phyloP scores from a whole-genome alignment of 257 asterid species.

The Scutellaria minor region DNA sequence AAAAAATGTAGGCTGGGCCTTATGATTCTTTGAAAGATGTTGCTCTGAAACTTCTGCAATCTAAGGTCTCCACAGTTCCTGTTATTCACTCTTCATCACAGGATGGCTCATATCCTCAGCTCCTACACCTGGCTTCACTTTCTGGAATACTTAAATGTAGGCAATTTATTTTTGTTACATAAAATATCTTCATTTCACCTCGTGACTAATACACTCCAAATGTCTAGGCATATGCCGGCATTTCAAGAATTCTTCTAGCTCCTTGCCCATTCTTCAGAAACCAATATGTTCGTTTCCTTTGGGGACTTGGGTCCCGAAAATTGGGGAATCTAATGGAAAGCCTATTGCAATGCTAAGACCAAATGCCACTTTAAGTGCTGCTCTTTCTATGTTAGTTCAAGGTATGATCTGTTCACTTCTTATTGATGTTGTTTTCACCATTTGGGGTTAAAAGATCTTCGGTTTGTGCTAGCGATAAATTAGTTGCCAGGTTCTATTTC shows the following conservation, averaged over 20 bases:
- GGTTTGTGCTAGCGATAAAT: slow-evolving; percentile 3
- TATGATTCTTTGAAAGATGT: slow-evolving; percentile 66
- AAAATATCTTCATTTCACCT: slow-evolving; percentile 12
- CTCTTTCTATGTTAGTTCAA: slow-evolving; percentile 65
- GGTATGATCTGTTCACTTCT: slow-evolving; percentile 46
- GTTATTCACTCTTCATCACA: slow-evolving; percentile 67
- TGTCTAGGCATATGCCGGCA: slow-evolving; percentile 70
- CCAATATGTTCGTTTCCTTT: slow-evolving; percentile 71
- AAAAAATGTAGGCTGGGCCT: slow-evolving; percentile 65
- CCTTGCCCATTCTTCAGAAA: slow-evolving; percentile 76
- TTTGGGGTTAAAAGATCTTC: slow-evolving; percentile 5
- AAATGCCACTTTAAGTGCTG: slow-evolving; percentile 69
- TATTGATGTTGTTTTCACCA: slow-evolving; percentile 13
- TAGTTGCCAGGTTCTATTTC: background rate
- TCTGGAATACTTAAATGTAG: slow-evolving; percentile 76
- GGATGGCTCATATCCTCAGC: slow-evolving; percentile 67
- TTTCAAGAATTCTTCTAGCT: slow-evolving; percentile 75
- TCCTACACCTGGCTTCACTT: slow-evolving; percentile 73
- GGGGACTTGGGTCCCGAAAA: slow-evolving; percentile 82
- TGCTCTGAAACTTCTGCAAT: slow-evolving; percentile 65
- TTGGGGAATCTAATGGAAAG: slow-evolving; percentile 67
- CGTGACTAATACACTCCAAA: slow-evolving; percentile 31
- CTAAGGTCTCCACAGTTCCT: slow-evolving; percentile 66
- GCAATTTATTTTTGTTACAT: slow-evolving; percentile 34
- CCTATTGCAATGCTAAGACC: slow-evolving; percentile 69